These are phyloP conservation scores for Cercospora zeina DNA, from an alignment of 2,329 filamentous ascomycete genomes.

Conservation along the genomic window DNA sequence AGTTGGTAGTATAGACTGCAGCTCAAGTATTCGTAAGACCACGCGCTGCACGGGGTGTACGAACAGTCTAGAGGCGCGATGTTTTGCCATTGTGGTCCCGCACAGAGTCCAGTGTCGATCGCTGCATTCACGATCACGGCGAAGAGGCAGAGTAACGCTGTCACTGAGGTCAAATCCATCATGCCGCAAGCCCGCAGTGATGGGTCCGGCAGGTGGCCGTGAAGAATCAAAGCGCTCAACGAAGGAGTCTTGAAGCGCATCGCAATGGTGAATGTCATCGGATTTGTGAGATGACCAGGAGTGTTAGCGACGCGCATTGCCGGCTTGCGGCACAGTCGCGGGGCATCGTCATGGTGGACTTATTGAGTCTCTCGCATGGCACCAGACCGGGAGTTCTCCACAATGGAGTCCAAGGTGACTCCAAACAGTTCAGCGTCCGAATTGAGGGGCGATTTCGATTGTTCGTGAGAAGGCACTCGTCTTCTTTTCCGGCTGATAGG, in stretches of 20 bases:
- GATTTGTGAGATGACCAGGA: not conserved
- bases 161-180: not conserved
- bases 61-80: not conserved
- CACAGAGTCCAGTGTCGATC: not conserved
- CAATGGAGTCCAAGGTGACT: too few species aligned
- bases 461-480: too few species aligned
- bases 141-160: not conserved
- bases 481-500: too few species aligned
- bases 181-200: not conserved
- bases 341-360: slow-evolving; percentile 1
- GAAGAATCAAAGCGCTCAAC: not conserved
- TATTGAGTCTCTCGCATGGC: too few species aligned
- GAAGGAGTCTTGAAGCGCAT: not conserved
- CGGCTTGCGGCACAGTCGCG: not conserved
- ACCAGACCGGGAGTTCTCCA: too few species aligned
- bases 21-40: not conserved
- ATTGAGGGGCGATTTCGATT: too few species aligned
- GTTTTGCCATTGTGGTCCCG: not conserved
- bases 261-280: not conserved
- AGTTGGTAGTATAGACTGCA: not conserved
- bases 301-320: not conserved
- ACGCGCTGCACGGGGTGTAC: not conserved
- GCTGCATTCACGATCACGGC: not conserved
- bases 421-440: too few species aligned
- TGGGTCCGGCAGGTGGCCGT: not conserved